phyloP scores from a whole-genome alignment of 805 yeast species.

The Maudiozyma turicensis region DNA sequence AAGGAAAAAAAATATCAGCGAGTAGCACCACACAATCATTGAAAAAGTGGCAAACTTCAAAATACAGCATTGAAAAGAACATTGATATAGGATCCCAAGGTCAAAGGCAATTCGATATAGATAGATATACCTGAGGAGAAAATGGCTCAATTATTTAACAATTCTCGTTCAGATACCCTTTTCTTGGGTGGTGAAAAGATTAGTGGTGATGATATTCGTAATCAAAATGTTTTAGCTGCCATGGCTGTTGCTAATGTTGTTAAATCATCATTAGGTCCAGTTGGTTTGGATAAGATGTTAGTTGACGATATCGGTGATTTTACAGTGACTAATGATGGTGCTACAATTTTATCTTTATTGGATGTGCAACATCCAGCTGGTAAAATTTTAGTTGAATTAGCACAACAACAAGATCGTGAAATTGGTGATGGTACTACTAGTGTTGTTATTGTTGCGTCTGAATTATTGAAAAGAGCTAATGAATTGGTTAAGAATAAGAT shows the following conservation, averaged over 20 bases:
- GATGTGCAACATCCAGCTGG: constrained; percentile 99
- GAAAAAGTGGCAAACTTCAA: too few species aligned
- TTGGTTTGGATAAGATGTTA: constrained; percentile 95
- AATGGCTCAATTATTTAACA: constrained; percentile 58
- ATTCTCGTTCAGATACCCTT: constrained; percentile 84
- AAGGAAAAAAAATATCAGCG: too few species aligned
- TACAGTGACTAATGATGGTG: constrained; percentile 97
- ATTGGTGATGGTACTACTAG: constrained; percentile 98
- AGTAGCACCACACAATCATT: too few species aligned
- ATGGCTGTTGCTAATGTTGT: constrained; percentile 69
- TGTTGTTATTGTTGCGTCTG: constrained; percentile 93
- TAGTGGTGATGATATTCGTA: constrained; percentile 92
- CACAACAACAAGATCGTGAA: constrained; percentile 97
- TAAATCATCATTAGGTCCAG: constrained; percentile 94
- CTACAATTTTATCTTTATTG: constrained; percentile 79
- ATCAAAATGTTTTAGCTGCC: constrained; percentile 94
- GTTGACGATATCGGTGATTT: constrained; percentile 99
- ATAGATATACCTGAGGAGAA: not conserved
- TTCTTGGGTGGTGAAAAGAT: constrained; percentile 93
- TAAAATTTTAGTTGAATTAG: constrained; percentile 89
- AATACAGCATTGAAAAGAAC: too few species aligned
- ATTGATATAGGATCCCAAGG: too few species aligned
- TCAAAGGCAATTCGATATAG: not conserved
- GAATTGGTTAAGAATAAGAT: constrained; percentile 87
- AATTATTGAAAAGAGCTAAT: constrained; percentile 82